Evolutionary conservation across 2,329 filamentous ascomycete species (phyloP).

Genomic region (Akanthomyces lecanii): DNA sequence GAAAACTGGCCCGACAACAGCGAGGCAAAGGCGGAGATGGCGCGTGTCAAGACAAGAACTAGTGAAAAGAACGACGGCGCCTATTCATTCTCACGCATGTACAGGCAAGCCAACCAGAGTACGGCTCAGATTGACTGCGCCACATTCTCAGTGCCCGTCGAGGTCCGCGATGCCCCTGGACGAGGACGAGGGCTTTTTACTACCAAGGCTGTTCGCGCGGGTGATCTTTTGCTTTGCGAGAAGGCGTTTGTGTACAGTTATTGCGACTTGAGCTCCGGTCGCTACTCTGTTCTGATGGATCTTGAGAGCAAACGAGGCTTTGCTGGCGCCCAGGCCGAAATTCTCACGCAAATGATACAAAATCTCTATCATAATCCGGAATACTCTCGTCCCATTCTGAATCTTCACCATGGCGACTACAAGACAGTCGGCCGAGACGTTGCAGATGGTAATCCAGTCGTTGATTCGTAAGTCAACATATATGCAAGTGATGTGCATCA

Average conservation of each 20-base stretch:
- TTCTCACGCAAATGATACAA: constrained; percentile 39
- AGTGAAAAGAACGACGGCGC: constrained; percentile 36
- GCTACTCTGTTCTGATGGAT: constrained; percentile 37
- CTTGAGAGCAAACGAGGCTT: constrained; percentile 27
- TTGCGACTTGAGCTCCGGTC: background rate
- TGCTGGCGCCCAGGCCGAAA: constrained; percentile 36
- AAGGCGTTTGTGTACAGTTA: constrained; percentile 46
- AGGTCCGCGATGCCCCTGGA: constrained; percentile 35
- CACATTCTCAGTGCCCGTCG: constrained; percentile 40
- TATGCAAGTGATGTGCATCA: background rate
- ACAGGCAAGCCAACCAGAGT: constrained; percentile 30
- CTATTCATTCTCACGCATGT: constrained; percentile 37
- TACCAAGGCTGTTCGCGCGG: constrained; percentile 41
- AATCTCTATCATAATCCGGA: constrained; percentile 42
- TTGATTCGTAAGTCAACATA: constrained; percentile 40
- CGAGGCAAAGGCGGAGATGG: constrained; percentile 27
- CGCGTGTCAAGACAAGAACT: constrained; percentile 29
- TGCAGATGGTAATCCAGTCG: constrained; percentile 36
- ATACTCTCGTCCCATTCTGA: constrained; percentile 28
- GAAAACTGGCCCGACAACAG: constrained; percentile 33
- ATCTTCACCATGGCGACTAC: constrained; percentile 40
- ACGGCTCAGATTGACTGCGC: constrained; percentile 45
- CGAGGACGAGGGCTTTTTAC: constrained; percentile 50
- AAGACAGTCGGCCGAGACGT: constrained; percentile 22
- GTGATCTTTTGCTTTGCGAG: constrained; percentile 51